Base-by-base conservation (phyloP, 306 rosid genomes). In the Datisca glomerata region DNA sequence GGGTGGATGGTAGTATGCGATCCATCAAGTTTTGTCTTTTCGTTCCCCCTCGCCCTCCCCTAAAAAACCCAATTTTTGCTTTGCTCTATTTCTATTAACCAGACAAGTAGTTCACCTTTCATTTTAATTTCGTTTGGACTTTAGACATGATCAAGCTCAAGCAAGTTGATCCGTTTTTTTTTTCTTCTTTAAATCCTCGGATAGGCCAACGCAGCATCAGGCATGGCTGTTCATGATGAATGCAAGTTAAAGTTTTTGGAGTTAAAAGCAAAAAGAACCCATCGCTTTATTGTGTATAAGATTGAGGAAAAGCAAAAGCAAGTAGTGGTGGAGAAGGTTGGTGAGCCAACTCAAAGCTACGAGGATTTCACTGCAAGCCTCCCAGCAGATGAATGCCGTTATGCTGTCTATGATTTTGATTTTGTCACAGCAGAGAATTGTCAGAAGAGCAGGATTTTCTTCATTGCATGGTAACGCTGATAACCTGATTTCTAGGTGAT, bases 221-320 rank as follows among this genome's bases (percentile, higher is more conserved):
- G 91, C 36, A 75, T 83, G 71, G 91, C 85, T 7, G 91, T 78
- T 60, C 45, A 78, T 50, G 91, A 83, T 59, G 94, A 83, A 35
- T 83, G 94, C 73, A 78, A 83, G 57, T 45, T 75, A 38, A 83
- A 62, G 69, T 83, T 83, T 63, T 27, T 75, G 69, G 91, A 72
- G 67, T 82, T 83, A 21, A 83, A 83, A 62, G 81, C 94, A 0
- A 83, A 83, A 60, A 75, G 94, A 62, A 75, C 91, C 18, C 51
- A 72, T 29, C 72, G 94, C 34, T 83, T 67, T 60, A 75, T 83
- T 13, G 59, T 83, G 56, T 83, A 4, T 43, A 83, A 83, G 67
- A 83, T 83, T 27, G 94, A 83, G 69, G 94, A 79, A 81, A 75
- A 79, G 75, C 89, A 72, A 63, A 83, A 83, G 73, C 73, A 78